Evolutionary conservation across 352 stramenopile genomes (phyloP), one percentile per base, ranked within the genome.

Genomic region (Phytophthora chlamydospora): DNA sequence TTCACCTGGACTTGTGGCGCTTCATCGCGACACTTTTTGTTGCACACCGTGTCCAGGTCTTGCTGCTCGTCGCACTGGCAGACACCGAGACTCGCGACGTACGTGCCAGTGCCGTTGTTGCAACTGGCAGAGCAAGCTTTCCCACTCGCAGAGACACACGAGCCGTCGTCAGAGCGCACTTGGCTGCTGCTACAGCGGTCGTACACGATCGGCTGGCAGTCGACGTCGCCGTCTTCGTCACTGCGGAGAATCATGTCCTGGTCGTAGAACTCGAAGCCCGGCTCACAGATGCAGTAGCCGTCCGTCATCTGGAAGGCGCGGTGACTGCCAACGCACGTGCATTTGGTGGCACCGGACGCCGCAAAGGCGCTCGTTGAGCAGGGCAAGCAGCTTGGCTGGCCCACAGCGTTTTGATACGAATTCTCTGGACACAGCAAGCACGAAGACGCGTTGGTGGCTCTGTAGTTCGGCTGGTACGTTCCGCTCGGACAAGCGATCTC

Each of bases 161-260:
- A 64, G 0, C 93, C 93, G 32, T 68, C 63, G 24, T 93, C 82
- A 10, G 82, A 84, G 8, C 93, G 90, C 7, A 95, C 74, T 66
- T 97, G 74, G 42, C 53, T 77, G 6, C 70, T 74, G 0, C 77
- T 61, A 44, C 93, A 98, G 6, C 89, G 85, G 32, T 90, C 71
- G 51, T 96, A 97, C 12, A 97, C 91, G 21, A 97, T 93, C 0
- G 91, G 93, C 53, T 98, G 93, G 53, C 93, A 98, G 55, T 97
- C 90, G 2, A 95, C 81, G 11, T 89, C 71, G 21, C 85, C 89
- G 51, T 98, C 91, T 67, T 89, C 76, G 32, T 95, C 85, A 42
- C 79, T 93, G 9, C 83, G 73, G 9, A 91, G 66, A 3, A 97
- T 75, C 48, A 96, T 72, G 21, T 96, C 83, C 47, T 85, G 69